Evolutionary conservation across 2,329 filamentous ascomycete genomes (phyloP).

Genomic region (Fusarium brevicatenulatum): DNA sequence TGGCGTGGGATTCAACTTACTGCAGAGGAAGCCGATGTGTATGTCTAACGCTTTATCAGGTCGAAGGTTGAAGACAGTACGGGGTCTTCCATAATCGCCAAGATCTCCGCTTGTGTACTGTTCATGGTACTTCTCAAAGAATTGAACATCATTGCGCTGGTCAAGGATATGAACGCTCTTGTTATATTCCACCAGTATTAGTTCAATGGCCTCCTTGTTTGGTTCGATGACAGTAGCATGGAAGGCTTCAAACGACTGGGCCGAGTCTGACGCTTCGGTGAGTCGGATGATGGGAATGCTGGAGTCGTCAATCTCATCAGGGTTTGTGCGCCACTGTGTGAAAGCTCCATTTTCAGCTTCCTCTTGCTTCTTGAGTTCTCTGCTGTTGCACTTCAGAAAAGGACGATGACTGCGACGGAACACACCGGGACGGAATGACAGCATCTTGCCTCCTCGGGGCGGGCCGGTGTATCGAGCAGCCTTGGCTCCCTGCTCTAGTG

Average conservation of each 20-base stretch:
- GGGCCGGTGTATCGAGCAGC: not conserved
- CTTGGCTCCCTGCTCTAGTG: not conserved
- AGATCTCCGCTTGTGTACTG: not conserved
- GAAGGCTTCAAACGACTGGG: not conserved
- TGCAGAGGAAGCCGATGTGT: not conserved
- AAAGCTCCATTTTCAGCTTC: not conserved
- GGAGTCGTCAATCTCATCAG: not conserved
- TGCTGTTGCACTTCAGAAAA: not conserved
- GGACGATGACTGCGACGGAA: not conserved
- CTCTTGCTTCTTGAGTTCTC: not conserved
- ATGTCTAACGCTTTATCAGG: not conserved
- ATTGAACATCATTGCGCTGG: not conserved
- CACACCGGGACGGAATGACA: rapidly evolving
- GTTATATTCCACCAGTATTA: not conserved
- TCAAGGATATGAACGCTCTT: not conserved
- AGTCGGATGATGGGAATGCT: not conserved
- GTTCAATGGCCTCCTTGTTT: not conserved
- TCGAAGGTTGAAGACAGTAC: not conserved
- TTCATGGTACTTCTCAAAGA: not conserved
- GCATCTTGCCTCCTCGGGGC: not conserved
- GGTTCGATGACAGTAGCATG: not conserved
- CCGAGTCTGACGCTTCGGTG: not conserved
- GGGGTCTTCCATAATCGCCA: not conserved
- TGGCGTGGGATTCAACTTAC: rapidly evolving
- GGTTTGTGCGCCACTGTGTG: not conserved